Conservation (phyloP, 345 rosid genomes). For the Brassica juncea region DNA sequence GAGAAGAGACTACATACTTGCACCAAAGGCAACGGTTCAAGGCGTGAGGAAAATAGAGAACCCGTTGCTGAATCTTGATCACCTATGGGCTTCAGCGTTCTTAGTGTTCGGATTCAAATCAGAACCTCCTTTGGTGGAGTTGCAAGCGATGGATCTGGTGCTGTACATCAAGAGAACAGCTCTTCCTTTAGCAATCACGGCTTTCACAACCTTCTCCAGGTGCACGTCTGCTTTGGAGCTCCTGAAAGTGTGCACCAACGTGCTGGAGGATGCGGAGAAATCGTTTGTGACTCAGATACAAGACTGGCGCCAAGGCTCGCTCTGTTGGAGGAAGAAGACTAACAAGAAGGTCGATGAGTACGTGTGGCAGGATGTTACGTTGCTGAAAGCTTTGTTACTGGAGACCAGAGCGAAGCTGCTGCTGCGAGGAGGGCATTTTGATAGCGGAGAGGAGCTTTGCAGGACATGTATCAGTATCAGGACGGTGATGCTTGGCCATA, state of each 20-base stretch:
- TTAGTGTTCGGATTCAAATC: slow-evolving; percentile 89
- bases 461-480: slow-evolving; percentile 86
- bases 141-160: slow-evolving; percentile 74
- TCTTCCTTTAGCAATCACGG: slow-evolving; percentile 74
- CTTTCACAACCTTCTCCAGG: slow-evolving; percentile 80
- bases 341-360: slow-evolving; percentile 72
- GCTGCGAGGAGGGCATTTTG: slow-evolving; percentile 83
- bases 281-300: slow-evolving; percentile 84
- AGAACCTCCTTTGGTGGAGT: slow-evolving; percentile 74
- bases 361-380: slow-evolving; percentile 90
- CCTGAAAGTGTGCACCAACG: slow-evolving; percentile 81
- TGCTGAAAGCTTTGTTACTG: slow-evolving; percentile 72
- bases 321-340: slow-evolving; percentile 79
- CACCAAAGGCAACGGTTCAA: slow-evolving; percentile 66
- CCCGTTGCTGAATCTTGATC: slow-evolving; percentile 60
- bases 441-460: slow-evolving; percentile 81
- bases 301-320: slow-evolving; percentile 79
- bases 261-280: slow-evolving; percentile 89
- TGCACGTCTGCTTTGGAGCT: slow-evolving; percentile 89
- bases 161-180: slow-evolving; percentile 80
- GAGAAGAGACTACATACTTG: slow-evolving; percentile 55
- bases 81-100: slow-evolving; percentile 89
- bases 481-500: slow-evolving; percentile 93
- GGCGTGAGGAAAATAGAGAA: slow-evolving; percentile 62
- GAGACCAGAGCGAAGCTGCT: slow-evolving; percentile 90